Evolutionary conservation across 129 eudicot species (phyloP), one percentile per base, ranked within the genome.

Genomic region (Ambrosia artemisiifolia): DNA sequence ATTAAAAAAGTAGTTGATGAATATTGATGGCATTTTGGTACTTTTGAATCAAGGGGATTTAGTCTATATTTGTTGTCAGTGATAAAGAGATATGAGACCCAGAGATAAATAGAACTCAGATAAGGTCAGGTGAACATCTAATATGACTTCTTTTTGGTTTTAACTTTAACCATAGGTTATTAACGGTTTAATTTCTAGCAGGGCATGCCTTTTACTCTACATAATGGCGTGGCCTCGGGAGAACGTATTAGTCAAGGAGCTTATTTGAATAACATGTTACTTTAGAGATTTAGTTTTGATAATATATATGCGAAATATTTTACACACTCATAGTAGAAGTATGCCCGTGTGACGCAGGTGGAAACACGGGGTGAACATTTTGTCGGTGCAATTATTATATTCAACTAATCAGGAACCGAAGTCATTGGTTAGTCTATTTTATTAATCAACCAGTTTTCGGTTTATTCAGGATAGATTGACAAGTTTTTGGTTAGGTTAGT

Each of bases 21-120:
- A 78, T 13, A 78, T 70, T 71, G 72, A 71, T 70, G 72, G 18
- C 72, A 40, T 7, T 38, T 63, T 78, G 59, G 72, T 78, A 78
- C 77, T 70, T 69, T 69, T 60, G 43, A 53, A 43, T 75, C 20
- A 75, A 75, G 64, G 62, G 38, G 38, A 57, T 34, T 57, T 57
- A 7, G 40, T 59, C 72, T 62, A 18, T 77, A 46, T 70, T 65
- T 63, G 51, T 28, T 62, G 77, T 78, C 72, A 62, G 81, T 69
- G 56, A 78, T 53, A 70, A 61, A 77, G 80, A 30, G 34, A 75
- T 67, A 34, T 67, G 61, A 67, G 46, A 55, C 43, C 69, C 43
- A 20, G 56, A 75, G 64, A 50, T 49, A 77, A 35, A 70, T 34
- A 56, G 80, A 68, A 70, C 62, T 77, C 76, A 77, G 71, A 71